These are phyloP conservation scores for Penicillium oxalicum DNA, from an alignment of 2,329 filamentous ascomycete species.

Conservation along the genomic window DNA sequence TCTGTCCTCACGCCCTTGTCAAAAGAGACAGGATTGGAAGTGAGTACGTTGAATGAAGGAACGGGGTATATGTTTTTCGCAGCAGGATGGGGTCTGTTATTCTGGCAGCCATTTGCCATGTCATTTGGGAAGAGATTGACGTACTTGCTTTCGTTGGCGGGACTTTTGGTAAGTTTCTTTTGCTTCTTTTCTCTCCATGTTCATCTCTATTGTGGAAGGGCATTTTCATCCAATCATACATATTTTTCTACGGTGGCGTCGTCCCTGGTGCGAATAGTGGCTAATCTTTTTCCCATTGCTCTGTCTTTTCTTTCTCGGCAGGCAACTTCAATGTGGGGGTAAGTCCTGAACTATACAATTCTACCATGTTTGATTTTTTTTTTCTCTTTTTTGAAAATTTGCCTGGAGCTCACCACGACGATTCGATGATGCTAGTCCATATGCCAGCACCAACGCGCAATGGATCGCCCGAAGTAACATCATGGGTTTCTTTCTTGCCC, in stretches of 20 bases:
- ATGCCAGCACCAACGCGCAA: slow-evolving; percentile 29
- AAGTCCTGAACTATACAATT: slow-evolving; percentile 5
- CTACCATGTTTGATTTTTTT: too few species aligned
- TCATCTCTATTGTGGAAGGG: too few species aligned
- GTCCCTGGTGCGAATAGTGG: not conserved
- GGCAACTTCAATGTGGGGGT: slow-evolving; percentile 31
- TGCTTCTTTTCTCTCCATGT: too few species aligned
- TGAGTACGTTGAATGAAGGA: slow-evolving; percentile 33
- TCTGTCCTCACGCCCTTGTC: slow-evolving; percentile 36
- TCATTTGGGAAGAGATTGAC: slow-evolving; percentile 40
- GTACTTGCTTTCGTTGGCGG: slow-evolving; percentile 30
- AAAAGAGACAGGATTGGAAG: slow-evolving; percentile 31
- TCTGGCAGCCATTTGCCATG: slow-evolving; percentile 45
- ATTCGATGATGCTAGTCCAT: slow-evolving; percentile 19
- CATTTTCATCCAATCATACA: not conserved
- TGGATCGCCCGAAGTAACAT: slow-evolving; percentile 37
- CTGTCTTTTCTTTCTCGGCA: slow-evolving; percentile 1
- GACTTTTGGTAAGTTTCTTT: slow-evolving; percentile 24
- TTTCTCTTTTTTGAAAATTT: too few species aligned
- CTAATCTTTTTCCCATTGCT: not conserved
- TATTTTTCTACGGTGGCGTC: too few species aligned
- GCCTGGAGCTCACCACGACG: not conserved
- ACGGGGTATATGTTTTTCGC: slow-evolving; percentile 40
- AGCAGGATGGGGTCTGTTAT: slow-evolving; percentile 41
- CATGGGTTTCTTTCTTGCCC: slow-evolving; percentile 36